These are phyloP conservation scores for Sphagnum contortum DNA, from an alignment of 225 moss, liverwort and hornwort genomes.

Conservation along the genomic window DNA sequence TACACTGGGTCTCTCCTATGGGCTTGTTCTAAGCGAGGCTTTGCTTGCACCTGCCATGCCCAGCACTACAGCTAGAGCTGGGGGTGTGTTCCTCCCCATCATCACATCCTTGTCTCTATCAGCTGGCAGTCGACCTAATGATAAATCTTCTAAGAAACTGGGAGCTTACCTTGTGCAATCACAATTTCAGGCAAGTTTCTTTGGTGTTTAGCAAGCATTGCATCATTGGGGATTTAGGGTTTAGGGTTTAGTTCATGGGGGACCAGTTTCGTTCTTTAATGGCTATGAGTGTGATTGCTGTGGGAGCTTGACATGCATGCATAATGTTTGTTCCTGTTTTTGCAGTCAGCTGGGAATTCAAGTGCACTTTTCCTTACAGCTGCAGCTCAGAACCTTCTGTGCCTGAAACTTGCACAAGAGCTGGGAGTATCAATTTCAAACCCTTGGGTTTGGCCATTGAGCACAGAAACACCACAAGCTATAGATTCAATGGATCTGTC, in stretches of 20 bases:
- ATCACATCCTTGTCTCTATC: conserved; percentile 77
- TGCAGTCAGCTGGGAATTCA: conserved; percentile 79
- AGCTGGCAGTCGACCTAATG: conserved; percentile 63
- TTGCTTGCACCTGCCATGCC: conserved; percentile 99
- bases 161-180: conserved; percentile 82
- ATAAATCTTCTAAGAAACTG: conserved; percentile 69
- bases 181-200: conserved; percentile 67
- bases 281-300: no score
- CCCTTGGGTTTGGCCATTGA: conserved; percentile 48
- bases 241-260: no score
- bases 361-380: conserved; percentile 91
- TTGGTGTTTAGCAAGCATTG: no score
- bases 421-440: conserved; percentile 69
- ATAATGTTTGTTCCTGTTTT: no score
- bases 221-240: no score
- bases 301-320: no score
- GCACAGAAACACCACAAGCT: no score
- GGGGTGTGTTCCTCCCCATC: conserved; percentile 95
- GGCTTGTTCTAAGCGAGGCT: conserved; percentile 76
- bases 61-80: conserved; percentile 95
- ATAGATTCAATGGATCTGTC: no score
- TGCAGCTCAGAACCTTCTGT: conserved; percentile 92
- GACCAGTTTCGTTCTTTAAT: no score
- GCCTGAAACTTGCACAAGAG: conserved; percentile 93
- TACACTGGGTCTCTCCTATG: conserved; percentile 87